A percentile compares a stretch with the other conserved stretches of the same genome.
Conservation (phyloP, 306 rosid genomes). For the Acmispon strigosus region DNA sequence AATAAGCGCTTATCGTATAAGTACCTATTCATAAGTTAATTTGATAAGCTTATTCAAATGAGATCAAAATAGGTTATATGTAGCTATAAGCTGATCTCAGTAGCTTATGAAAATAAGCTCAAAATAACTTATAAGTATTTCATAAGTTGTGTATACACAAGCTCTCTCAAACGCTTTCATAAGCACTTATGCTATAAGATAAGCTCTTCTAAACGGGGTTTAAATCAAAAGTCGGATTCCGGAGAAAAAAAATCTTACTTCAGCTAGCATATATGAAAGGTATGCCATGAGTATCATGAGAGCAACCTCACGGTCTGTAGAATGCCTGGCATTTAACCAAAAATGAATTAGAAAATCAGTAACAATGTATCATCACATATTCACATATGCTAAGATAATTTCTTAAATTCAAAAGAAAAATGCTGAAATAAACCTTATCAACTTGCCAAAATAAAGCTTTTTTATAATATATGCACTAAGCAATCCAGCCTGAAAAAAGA, state of each 20-base stretch:
- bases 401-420: background rate
- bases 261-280: slow-evolving; percentile 86
- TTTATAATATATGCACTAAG: slow-evolving; percentile 75
- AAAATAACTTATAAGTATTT: no score
- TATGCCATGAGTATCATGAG: slow-evolving; percentile 98
- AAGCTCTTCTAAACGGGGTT: no score
- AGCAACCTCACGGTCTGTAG: slow-evolving; percentile 95
- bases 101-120: no score
- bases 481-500: slow-evolving; percentile 66
- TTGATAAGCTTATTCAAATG: no score
- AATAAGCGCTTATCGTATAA: no score
- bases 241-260: slow-evolving; percentile 42
- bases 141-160: no score
- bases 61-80: no score
- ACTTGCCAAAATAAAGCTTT: slow-evolving; percentile 82
- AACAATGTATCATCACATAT: background rate
- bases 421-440: slow-evolving; percentile 29
- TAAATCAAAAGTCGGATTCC: background rate
- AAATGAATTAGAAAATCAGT: background rate
- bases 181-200: no score
- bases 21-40: no score
- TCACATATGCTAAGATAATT: background rate
- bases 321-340: slow-evolving; percentile 52
- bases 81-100: no score
- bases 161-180: no score